Conservation (phyloP, 23 red algal genomes). For the Cyanidiococcus yangmingshanensis region DNA sequence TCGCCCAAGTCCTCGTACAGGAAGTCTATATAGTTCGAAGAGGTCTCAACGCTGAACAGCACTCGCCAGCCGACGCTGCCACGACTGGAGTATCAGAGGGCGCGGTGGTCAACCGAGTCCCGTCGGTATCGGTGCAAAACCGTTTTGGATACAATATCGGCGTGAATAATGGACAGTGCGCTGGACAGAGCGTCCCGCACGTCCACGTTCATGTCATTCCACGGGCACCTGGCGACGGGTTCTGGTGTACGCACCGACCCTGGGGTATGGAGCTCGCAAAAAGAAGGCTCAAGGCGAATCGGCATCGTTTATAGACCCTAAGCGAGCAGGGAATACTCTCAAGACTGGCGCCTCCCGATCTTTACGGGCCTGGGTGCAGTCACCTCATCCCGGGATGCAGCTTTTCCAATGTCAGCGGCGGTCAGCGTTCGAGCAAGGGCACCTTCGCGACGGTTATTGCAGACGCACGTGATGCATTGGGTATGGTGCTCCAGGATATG, state of each 20-base stretch:
- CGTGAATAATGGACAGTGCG: slow-evolving; percentile 15
- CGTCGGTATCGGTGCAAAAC: background rate
- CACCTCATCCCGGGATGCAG: no score
- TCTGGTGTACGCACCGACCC: slow-evolving; percentile 13
- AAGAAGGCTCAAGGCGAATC: background rate
- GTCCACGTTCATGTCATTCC: slow-evolving; percentile 92
- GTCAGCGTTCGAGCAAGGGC: no score
- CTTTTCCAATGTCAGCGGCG: no score
- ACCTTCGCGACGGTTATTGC: no score
- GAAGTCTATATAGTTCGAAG: slow-evolving; percentile 28
- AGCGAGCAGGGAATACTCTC: no score
- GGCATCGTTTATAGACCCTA: slow-evolving; percentile 9
- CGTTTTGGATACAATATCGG: slow-evolving; percentile 8
- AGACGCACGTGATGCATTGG: no score
- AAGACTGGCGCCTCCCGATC: no score
- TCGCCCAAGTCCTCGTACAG: slow-evolving; percentile 28
- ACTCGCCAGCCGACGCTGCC: background rate
- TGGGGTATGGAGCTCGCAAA: slow-evolving; percentile 16
- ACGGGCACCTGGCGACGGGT: slow-evolving; percentile 35
- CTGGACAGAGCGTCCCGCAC: slow-evolving; percentile 83
- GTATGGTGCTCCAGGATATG: no score
- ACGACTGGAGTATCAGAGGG: background rate
- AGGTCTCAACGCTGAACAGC: slow-evolving; percentile 57
- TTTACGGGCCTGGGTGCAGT: no score
- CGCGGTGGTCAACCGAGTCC: background rate